Base-by-base conservation (phyloP, 179 eudicot species). In the Beta macrorhiza region DNA sequence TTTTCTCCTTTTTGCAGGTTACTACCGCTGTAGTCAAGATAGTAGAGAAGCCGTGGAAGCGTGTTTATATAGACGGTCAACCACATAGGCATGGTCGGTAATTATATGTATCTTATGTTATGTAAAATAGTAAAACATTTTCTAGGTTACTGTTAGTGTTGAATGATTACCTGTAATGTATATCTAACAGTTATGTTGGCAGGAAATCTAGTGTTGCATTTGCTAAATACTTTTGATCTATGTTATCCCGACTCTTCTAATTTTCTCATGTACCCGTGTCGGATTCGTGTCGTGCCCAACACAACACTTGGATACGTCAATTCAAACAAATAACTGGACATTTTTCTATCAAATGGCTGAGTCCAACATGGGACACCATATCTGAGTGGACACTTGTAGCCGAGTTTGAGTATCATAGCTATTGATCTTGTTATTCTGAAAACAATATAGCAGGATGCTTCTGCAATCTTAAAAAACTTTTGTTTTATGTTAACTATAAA, bases 21-120 rank as follows among this genome's bases (percentile, higher is more conserved):
- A 87, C 93, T 47, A 83, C 94, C 80, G 92, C 98, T 80, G 89
- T 90, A 57, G 85, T 96, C 85, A 92, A 87, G 78, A 85, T 96
- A 78, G 90, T 88, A 62, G 99, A 96, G 83, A 96, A 96, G 90
- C 97, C 98, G 63, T 96, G 99, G 99, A 92, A 88, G 83, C 97
- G 98, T 74, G 86, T 90, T 13, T 19, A 51, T 64, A 69, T 94
- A 47, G 88, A 91, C 82, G 98, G 97, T 51, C 91, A 88, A 81
- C 93, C 90, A 68, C 99, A 96, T 72, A 76, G 81, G 9, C 99
- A 96, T 85, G 99, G 99, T 95, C 86, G 77, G 98, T 84, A 15
- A 5, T 15, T 67, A 32, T 65, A 14, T 7, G 4, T 81, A 10
- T n/a, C 22, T 67, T 80, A 1, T 74, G 67, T 77, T 78, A 57